Evolutionary conservation across 139 green algal species (phyloP), one percentile per base, ranked within the genome.

Genomic region (Closterium sp.): DNA sequence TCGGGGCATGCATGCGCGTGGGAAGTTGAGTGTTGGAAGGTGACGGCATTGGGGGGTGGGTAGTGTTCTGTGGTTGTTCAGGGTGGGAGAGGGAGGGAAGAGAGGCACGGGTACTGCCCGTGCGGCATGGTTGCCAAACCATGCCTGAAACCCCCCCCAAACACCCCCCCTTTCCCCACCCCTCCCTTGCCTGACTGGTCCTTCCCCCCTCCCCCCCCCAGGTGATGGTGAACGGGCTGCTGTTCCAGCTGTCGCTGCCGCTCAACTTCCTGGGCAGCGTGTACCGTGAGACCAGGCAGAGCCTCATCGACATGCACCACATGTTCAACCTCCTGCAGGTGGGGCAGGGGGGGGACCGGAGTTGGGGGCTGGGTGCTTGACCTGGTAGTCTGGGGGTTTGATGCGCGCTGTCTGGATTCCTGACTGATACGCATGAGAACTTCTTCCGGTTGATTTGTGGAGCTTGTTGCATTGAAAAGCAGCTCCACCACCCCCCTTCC

Each of bases 211-310:
- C 64, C 12, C 19, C 64, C 64, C 0, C 33, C 1, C 90, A 93
- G 90, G 90, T 99, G 32, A 98, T 99, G 97, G 97, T 99, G 84
- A 98, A 99, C 88, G 98, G 97, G 12, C 96, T 99, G 90, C 95
- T 99, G 23, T 98, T 99, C 94, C 98, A 99, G 96, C 96, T 99
- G 88, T 98, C 97, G 87, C 95, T 99, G 95, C 98, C 98, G 5
- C 96, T 99, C 55, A 99, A 99, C 96, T 99, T 99, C 94, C 94
- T 99, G 88, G 98, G 98, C 76, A 98, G 97, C 0, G 97, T 99
- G 33, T 99, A 99, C 92, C 96, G 98, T 0, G 98, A 99, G 94
- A 98, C 97, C 23, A 97, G 97, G 91, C 98, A 99, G 96, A 96
- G 94, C 31, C 95, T 99, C 38, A 93, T 98, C 5, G 98, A 99